phyloP scores from a whole-genome alignment of 75 land plant species.

The Larix kaempferi region DNA sequence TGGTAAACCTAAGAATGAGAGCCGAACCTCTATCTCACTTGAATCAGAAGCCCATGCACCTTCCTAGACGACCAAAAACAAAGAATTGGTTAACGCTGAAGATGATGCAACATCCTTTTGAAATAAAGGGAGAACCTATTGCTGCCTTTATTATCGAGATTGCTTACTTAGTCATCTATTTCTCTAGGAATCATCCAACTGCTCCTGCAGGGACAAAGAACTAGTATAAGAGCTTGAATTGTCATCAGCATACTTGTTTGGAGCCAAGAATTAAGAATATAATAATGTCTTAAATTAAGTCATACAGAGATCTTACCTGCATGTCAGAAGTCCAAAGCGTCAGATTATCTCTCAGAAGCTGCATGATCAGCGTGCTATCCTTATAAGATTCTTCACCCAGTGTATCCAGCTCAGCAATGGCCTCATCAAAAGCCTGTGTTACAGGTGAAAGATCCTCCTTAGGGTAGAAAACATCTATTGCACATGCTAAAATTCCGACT shows the following conservation, averaged over 20 bases:
- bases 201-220: neutral
- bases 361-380: constrained; percentile 21
- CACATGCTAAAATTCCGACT: no score
- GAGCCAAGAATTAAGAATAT: neutral
- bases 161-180: neutral
- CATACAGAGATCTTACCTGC: constrained; percentile 12
- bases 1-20: neutral
- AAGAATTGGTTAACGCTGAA: neutral
- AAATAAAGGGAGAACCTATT: neutral
- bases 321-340: constrained; percentile 20
- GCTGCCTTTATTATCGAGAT: neutral
- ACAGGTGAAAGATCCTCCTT: no score
- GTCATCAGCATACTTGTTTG: neutral
- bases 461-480: no score
- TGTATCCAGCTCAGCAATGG: constrained; percentile 19
- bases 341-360: constrained; percentile 18
- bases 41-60: neutral
- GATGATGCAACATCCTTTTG: neutral
- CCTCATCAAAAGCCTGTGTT: constrained; percentile 18
- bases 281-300: neutral
- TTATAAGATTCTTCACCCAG: constrained; percentile 22
- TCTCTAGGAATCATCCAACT: neutral
- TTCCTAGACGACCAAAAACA: neutral
- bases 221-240: neutral
- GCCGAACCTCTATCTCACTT: neutral